Conservation (phyloP, 495 filamentous ascomycete species). For the Neurospora sp. region DNA sequence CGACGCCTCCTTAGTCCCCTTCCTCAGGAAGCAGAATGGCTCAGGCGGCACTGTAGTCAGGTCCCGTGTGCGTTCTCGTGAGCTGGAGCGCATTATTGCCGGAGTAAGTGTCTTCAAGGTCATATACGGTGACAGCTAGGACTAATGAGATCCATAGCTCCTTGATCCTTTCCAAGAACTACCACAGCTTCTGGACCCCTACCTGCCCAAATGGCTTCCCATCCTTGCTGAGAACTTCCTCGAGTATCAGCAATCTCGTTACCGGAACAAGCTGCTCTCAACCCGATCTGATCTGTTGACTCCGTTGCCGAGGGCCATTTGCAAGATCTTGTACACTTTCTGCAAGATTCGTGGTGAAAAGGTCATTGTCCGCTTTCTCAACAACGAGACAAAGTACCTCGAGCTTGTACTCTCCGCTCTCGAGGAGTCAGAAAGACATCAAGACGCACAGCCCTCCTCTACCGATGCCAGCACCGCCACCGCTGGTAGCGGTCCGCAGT, state of each 20-base stretch:
- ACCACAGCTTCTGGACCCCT: constrained; percentile 88
- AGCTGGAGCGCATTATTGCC: constrained; percentile 33
- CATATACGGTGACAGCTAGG: neutral
- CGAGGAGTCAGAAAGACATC: constrained; percentile 29
- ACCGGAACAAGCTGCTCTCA: constrained; percentile 17
- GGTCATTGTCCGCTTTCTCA: constrained; percentile 79
- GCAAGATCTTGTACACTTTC: constrained; percentile 72
- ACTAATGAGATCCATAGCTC: constrained; percentile 32
- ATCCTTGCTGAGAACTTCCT: constrained; percentile 65
- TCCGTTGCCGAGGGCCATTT: constrained; percentile 60
- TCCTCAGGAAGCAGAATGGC: constrained; percentile 34
- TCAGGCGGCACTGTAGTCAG: constrained; percentile 19
- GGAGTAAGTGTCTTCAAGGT: constrained; percentile 24
- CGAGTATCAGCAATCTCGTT: constrained; percentile 47
- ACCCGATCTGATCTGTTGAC: constrained; percentile 34
- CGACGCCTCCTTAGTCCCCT: constrained; percentile 42
- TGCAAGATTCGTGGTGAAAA: constrained; percentile 94
- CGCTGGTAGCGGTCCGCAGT: constrained; percentile 14
- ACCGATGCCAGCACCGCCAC: neutral
- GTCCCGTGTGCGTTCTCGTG: constrained; percentile 32
- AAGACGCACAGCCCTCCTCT: neutral
- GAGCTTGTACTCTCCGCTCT: constrained; percentile 68
- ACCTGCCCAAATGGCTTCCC: constrained; percentile 65
- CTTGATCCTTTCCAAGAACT: constrained; percentile 93
- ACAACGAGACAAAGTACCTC: constrained; percentile 75